phyloP scores from a whole-genome alignment of 495 filamentous ascomycete genomes.

The Podospora tetraspora region DNA sequence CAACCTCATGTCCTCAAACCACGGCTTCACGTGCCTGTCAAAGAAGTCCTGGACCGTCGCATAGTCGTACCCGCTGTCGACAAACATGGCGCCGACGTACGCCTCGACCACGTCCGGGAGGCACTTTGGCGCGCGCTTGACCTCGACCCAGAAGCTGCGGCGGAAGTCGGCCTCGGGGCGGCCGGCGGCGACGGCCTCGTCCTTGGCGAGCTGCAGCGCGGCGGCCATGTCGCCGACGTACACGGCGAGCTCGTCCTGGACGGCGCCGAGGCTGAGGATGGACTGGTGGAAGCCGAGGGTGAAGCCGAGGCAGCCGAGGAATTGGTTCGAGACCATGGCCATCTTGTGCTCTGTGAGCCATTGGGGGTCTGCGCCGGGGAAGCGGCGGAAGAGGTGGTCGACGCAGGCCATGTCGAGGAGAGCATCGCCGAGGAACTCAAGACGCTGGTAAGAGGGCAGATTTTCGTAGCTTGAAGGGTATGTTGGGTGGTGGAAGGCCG shows the following conservation, averaged over 20 bases:
- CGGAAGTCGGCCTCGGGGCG: conserved; percentile 42
- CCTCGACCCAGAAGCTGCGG: conserved; percentile 73
- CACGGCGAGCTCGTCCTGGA: conserved; percentile 59
- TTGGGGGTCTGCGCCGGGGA: conserved; percentile 79
- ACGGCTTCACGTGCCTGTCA: conserved; percentile 61
- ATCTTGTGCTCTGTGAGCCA: conserved; percentile 99
- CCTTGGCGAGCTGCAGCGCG: conserved; percentile 45
- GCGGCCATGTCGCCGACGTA: conserved; percentile 65
- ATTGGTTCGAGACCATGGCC: conserved; percentile 98
- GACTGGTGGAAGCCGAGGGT: conserved; percentile 70
- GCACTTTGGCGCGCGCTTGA: conserved; percentile 73
- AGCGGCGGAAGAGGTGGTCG: conserved; percentile 68
- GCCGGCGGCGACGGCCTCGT: conserved; percentile 30
- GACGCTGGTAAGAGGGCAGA: conserved; percentile 82
- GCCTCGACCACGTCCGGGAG: conserved; percentile 87
- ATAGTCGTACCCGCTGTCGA: conserved; percentile 84
- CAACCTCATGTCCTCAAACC: conserved; percentile 80
- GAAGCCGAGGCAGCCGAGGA: conserved; percentile 76
- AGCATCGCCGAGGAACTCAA: conserved; percentile 91
- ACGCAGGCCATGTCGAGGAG: conserved; percentile 85
- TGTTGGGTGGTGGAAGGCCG: conserved; percentile 86
- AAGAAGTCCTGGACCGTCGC: conserved; percentile 71
- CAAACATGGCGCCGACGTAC: conserved; percentile 84
- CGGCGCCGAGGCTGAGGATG: conserved; percentile 53
- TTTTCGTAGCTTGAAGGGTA: conserved; percentile 62